A percentile compares a stretch with the other conserved stretches of the same genome.
These are phyloP conservation scores for Bacidia rubella DNA, from an alignment of 495 filamentous ascomycete species.

Conservation along the genomic window DNA sequence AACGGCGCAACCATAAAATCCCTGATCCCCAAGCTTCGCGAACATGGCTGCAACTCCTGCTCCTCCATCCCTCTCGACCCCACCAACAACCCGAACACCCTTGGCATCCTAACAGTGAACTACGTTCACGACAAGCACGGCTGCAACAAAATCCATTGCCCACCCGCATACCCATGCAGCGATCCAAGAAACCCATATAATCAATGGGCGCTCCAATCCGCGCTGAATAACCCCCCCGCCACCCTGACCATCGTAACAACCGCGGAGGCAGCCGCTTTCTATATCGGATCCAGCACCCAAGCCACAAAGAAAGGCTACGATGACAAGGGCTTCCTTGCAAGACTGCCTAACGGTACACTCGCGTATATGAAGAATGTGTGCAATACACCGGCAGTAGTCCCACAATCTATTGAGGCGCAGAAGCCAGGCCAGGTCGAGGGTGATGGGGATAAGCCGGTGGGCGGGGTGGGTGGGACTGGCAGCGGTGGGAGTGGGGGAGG, in stretches of 20 bases:
- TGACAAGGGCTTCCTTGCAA: too few relatives aligned
- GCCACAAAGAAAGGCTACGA: too few relatives aligned
- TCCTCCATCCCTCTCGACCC: slow-evolving; percentile 7
- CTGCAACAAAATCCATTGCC: background rate
- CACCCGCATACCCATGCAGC: background rate
- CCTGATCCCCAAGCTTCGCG: slow-evolving; percentile 1
- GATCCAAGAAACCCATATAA: background rate
- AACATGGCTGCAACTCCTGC: slow-evolving; percentile 11
- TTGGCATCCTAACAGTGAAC: slow-evolving; percentile 12
- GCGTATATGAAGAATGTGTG: too few relatives aligned
- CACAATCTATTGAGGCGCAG: too few relatives aligned
- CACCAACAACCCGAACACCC: slow-evolving; percentile 6
- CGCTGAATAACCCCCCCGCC: background rate
- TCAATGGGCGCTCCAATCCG: background rate
- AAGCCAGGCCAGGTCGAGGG: too few relatives aligned
- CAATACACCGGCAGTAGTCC: too few relatives aligned
- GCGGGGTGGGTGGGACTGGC: too few relatives aligned
- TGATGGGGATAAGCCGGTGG: too few relatives aligned
- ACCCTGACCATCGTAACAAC: background rate
- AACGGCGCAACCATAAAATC: background rate
- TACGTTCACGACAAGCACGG: background rate
- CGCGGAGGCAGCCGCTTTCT: too few relatives aligned
- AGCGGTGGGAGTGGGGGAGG: background rate
- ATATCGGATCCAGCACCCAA: too few relatives aligned
- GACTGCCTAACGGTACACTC: too few relatives aligned